These are phyloP conservation scores for Gaertneriomyces sp. DNA, from an alignment of 192 early-diverging fungal species.

Conservation along the genomic window DNA sequence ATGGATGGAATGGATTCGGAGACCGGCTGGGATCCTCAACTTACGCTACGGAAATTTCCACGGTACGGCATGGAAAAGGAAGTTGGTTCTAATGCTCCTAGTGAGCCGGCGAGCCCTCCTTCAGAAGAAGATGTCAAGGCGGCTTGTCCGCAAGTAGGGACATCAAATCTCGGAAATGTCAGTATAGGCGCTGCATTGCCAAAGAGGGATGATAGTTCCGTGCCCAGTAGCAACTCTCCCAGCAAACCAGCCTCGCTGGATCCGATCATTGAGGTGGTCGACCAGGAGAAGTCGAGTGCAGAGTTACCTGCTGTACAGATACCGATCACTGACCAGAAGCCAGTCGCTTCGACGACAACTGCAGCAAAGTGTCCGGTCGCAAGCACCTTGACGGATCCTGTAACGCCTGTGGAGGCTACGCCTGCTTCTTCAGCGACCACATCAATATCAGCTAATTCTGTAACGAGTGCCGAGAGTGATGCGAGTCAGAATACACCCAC, in stretches of 20 bases:
- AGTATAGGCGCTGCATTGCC: neutral
- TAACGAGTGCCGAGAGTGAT: too few relatives aligned
- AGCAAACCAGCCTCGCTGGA: too few relatives aligned
- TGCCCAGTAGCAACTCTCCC: neutral
- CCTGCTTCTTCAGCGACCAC: neutral
- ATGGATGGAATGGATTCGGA: conserved; percentile 3
- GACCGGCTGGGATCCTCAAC: neutral
- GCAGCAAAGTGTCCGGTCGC: too few relatives aligned
- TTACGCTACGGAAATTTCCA: conserved; percentile 4
- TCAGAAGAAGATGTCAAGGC: neutral
- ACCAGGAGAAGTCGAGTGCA: too few relatives aligned
- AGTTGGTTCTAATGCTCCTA: neutral
- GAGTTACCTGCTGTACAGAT: too few relatives aligned
- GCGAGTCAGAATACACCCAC: conserved; percentile 11
- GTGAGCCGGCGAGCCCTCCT: neutral
- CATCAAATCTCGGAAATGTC: neutral
- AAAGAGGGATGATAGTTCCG: neutral
- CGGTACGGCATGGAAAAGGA: conserved; percentile 8
- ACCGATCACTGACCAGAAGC: too few relatives aligned
- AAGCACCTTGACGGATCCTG: neutral
- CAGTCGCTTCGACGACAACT: too few relatives aligned
- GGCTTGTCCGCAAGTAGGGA: neutral
- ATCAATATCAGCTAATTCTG: too few relatives aligned
- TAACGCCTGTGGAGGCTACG: neutral
- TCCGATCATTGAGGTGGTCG: too few relatives aligned